Evolutionary conservation across 306 rosid species (phyloP), one percentile per base, ranked within the genome.

Genomic region (Quercus suber): DNA sequence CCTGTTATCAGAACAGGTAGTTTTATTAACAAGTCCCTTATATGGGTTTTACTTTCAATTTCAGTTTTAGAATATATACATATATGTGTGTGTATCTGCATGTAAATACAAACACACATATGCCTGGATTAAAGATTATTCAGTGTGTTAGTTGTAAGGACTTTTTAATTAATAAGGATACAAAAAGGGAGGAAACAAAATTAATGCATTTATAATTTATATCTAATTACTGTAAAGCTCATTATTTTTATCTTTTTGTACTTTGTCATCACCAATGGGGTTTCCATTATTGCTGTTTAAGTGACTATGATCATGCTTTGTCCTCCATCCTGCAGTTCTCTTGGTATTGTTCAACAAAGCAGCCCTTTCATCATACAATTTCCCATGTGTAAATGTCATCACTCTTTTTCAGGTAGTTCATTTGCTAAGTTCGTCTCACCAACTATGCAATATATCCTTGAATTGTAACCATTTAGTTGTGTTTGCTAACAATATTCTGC

Each of bases 271-370:
- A 59, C 67, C 31, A 10, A 19, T 25, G 2, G 35, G 60, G 55
- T 51, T 55, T 67, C 59, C 35, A 55, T 27, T 51, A 64, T 21
- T 73, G 69, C 9, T 73, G 41, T 73, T 35, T 37, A 53, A 9
- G 15, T 49, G 19, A 55, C 8, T 55, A 8, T 41, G 45, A 8
- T 41, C 78, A 80, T 71, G 43, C 55, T 60, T 71, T 75, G 21
- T 31, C 17, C 30, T 76, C 78, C 71, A 41, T 59, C 82, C 18
- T 78, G 69, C 82, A 92, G 93, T 90, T 74, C 88, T 92, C 67
- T 83, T 92, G 90, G 86, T 92, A 76, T 55, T 92, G 87, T 88
- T 92, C 93, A 92, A 92, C 81, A 88, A 92, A 86, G 94, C 94
- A 55, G 89, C 92, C 35, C 90, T 92, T 76, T 90, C 94, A 79